Percentiles rank a stretch among this genome's conserved stretches.
phyloP scores from a whole-genome alignment of 345 rosid genomes.

The Erysimum cheiranthoides region DNA sequence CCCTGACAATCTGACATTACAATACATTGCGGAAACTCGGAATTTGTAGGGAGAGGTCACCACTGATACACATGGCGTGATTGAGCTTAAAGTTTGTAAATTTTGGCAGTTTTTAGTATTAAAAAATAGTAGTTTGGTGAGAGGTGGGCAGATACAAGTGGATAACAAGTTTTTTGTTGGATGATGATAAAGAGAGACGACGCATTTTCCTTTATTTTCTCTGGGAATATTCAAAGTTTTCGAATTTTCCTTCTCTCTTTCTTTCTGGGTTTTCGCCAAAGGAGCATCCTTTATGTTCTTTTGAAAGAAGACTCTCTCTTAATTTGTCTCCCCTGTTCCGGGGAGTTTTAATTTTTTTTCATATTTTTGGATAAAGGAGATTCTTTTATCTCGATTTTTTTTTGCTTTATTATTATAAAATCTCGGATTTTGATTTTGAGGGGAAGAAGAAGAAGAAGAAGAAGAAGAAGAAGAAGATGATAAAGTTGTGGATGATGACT shows the following conservation, averaged over 20 bases:
- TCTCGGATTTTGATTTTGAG: constrained; percentile 4
- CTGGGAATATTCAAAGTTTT: constrained; percentile 25
- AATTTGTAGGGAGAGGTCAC: constrained; percentile 24
- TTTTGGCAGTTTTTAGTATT: background rate
- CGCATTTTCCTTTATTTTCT: constrained; percentile 24
- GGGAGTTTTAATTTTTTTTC: constrained; percentile 23
- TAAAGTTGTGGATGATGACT: constrained; percentile 67
- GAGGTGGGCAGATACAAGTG: constrained; percentile 43
- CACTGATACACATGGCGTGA: constrained; percentile 40
- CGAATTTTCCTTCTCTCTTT: background rate
- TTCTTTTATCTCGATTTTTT: constrained; percentile 14
- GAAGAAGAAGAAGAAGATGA: constrained; percentile 54
- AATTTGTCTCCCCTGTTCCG: constrained; percentile 35
- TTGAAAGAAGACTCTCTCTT: constrained; percentile 32
- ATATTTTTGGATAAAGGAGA: constrained; percentile 8
- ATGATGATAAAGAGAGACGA: constrained; percentile 34
- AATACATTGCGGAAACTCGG: constrained; percentile 40
- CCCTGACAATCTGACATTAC: background rate
- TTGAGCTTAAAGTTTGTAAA: constrained; percentile 1
- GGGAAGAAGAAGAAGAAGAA: too few species aligned
- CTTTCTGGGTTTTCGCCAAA: constrained; percentile 42
- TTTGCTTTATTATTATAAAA: constrained; percentile 3
- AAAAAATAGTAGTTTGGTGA: constrained; percentile 26
- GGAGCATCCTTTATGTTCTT: constrained; percentile 40
- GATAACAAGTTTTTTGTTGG: constrained; percentile 24